A percentile compares a stretch with the other conserved stretches of the same genome.
phyloP scores from a whole-genome alignment of 78 protist genomes.

The Dictyostelium capitatum region DNA sequence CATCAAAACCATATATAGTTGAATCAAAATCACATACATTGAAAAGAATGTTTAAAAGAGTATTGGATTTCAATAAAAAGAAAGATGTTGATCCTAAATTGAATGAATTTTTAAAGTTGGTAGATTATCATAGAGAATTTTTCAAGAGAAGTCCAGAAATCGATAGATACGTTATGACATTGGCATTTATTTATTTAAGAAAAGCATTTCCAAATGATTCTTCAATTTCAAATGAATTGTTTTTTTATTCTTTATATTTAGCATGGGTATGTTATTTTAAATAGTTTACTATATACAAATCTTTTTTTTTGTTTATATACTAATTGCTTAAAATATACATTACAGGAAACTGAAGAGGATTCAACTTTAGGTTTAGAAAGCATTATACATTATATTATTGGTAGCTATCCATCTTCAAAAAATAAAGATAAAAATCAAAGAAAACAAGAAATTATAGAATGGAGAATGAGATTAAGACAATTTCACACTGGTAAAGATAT shows the following conservation, averaged over 20 bases:
- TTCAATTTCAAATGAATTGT: slow-evolving; percentile 40
- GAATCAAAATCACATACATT: neutral
- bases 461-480: slow-evolving; percentile 77
- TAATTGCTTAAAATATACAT: too few species aligned
- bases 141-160: slow-evolving; percentile 69
- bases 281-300: neutral
- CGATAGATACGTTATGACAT: slow-evolving; percentile 43
- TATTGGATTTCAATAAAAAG: slow-evolving; percentile 28
- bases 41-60: slow-evolving; percentile 1
- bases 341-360: slow-evolving; percentile 79
- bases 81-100: slow-evolving; percentile 50
- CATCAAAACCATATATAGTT: neutral
- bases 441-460: slow-evolving; percentile 71
- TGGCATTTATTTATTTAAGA: slow-evolving; percentile 35
- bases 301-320: neutral
- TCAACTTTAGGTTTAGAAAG: slow-evolving; percentile 63
- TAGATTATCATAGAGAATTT: slow-evolving; percentile 49
- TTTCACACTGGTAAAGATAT: slow-evolving; percentile 78
- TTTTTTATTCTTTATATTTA: slow-evolving; percentile 67
- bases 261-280: slow-evolving; percentile 55
- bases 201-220: slow-evolving; percentile 53
- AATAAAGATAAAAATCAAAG: slow-evolving; percentile 75
- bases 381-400: slow-evolving; percentile 80
- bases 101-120: slow-evolving; percentile 24
- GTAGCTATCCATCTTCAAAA: slow-evolving; percentile 71